These are phyloP conservation scores for Syzygium oleosum DNA, from an alignment of 345 rosid genomes.

Conservation along the genomic window DNA sequence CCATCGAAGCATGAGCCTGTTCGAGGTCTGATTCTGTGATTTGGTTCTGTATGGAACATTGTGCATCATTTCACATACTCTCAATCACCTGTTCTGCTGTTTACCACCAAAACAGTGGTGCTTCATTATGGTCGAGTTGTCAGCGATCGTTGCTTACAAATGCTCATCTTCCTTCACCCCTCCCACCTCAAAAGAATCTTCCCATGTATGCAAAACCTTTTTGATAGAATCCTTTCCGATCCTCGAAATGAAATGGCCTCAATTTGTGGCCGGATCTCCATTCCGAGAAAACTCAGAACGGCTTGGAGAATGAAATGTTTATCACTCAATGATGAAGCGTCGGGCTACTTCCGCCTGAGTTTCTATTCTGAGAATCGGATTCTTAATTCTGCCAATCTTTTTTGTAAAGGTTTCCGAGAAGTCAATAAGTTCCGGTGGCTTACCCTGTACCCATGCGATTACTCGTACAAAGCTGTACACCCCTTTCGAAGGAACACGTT, in stretches of 20 bases:
- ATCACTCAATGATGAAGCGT: neutral
- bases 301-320: neutral
- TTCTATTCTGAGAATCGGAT: neutral
- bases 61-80: neutral
- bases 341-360: neutral
- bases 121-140: neutral
- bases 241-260: neutral
- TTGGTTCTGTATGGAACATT: neutral
- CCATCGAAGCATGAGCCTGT: conserved; percentile 44
- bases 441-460: neutral
- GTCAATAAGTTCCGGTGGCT: neutral
- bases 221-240: neutral
- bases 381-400: neutral
- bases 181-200: neutral
- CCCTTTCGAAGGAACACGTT: neutral
- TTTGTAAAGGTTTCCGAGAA: neutral
- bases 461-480: neutral
- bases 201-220: neutral
- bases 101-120: neutral
- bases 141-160: neutral
- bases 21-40: conserved; percentile 51
- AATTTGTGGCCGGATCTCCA: neutral
- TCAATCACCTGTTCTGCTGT: neutral
- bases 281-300: neutral
- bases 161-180: neutral